Base-by-base conservation (phyloP, 2,329 filamentous ascomycete genomes). In the Trichoderma simmonsii region DNA sequence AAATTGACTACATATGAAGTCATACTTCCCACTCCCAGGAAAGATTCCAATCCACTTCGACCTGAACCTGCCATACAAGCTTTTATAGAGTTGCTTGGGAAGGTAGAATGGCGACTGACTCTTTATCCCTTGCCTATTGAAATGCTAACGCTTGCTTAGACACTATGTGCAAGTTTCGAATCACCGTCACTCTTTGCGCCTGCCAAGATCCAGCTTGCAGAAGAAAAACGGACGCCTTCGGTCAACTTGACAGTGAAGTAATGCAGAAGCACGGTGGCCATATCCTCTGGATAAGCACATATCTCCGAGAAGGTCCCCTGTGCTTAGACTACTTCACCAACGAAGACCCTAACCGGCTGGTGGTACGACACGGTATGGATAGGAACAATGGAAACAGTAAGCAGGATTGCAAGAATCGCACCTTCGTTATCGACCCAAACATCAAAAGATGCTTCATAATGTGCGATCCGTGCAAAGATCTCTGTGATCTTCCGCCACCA, bases 301-400 rank as follows among this genome's bases (percentile, higher is more conserved):
- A 71, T n/a, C 64, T 67, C 32, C 26, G 72, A 24, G 30, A 69
- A 18, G 64, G 64, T 3, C 63, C 61, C 3, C 15, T 61, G 36
- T 74, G 73, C 70, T 21, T 68, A n/a, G 70, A 67, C 24, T 69
- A 54, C 34, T 74, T 72, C 36, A 36, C 7, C 8, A 74, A 75
- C 48, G 62, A 67, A 5, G 62, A 75, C 14, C 68, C 71, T 8
- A 26, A 72, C 12, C 67, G 73, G 7, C 30, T 73, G 9, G 51
- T 74, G 8, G 73, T 73, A 11, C 28, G n/a, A 4, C 64, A 64
- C 14, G 73, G 73, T n/a, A 74, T 75, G 73, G 28, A 65, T n/a
- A 60, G 56, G 6, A 57, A 56, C 32, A 71, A 74, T 26, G 65
- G 54, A 12, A 75, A 73, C 71, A 73, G 67, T 51, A 74, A 48